Conservation (phyloP, 1,139 yeast genomes). For the Geotrichum fermentans region DNA sequence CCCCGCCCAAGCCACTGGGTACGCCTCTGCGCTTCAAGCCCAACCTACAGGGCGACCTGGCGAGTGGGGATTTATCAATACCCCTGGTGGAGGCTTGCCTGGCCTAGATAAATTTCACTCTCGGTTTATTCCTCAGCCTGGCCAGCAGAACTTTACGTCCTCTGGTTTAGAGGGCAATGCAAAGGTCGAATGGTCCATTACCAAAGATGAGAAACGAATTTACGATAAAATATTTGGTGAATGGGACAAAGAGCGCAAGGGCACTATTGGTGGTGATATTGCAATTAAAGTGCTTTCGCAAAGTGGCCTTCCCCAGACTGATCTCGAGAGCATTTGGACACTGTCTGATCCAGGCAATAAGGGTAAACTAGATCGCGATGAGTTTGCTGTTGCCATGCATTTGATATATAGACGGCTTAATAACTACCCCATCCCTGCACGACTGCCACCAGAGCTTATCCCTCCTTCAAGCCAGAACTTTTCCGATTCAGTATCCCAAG, state of each 20-base stretch:
- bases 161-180: conserved; percentile 36
- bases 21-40: conserved; percentile 35
- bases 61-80: conserved; percentile 75
- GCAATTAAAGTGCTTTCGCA: conserved; percentile 87
- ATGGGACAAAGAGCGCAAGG: conserved; percentile 70
- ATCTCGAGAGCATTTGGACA: conserved; percentile 89
- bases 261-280: conserved; percentile 73
- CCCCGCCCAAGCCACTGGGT: conserved; percentile 41
- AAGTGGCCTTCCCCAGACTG: conserved; percentile 80
- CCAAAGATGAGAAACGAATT: conserved; percentile 78
- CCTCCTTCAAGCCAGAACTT: conserved; percentile 74
- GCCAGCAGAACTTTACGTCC: conserved; percentile 40
- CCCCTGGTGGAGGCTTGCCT: conserved; percentile 70
- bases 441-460: conserved; percentile 52
- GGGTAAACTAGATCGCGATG: conserved; percentile 75
- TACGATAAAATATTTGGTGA: conserved; percentile 86
- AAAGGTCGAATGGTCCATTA: conserved; percentile 63
- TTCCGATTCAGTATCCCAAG: conserved; percentile 45
- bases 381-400: conserved; percentile 93
- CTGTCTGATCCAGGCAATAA: conserved; percentile 84
- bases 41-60: conserved; percentile 69
- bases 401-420: conserved; percentile 78
- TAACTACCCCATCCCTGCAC: conserved; percentile 72
- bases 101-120: conserved; percentile 71
- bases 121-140: conserved; percentile 65